These are phyloP conservation scores for Ogataea pilisensis DNA, from an alignment of 805 yeast genomes.

Conservation along the genomic window DNA sequence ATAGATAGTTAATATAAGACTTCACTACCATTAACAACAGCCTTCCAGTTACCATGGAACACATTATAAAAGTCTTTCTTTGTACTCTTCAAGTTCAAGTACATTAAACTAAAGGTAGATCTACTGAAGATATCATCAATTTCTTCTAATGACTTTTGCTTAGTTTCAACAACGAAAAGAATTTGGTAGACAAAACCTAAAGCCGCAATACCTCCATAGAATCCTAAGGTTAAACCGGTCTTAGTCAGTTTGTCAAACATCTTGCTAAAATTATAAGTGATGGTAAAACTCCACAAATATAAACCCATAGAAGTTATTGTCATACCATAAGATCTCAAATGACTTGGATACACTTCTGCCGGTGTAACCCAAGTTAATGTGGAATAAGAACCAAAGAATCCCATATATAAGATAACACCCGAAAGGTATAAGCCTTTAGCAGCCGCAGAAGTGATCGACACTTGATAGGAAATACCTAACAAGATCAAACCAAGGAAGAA, in stretches of 20 bases:
- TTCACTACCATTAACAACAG: constrained; percentile 7
- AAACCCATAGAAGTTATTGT: constrained; percentile 52
- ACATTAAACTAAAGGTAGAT: constrained; percentile 39
- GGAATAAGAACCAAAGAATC: constrained; percentile 63
- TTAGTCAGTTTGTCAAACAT: constrained; percentile 56
- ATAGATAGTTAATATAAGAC: not conserved
- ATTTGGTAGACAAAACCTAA: constrained; percentile 51
- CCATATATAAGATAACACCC: constrained; percentile 61
- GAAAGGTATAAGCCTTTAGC: constrained; percentile 59
- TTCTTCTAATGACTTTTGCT: constrained; percentile 68
- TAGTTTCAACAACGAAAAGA: constrained; percentile 67
- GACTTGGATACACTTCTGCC: constrained; percentile 56
- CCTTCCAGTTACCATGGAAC: constrained; percentile 15
- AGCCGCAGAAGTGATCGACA: constrained; percentile 39
- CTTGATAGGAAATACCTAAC: constrained; percentile 54
- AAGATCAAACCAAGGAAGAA: constrained; percentile 58
- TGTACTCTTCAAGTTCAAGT: constrained; percentile 29
- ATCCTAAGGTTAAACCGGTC: constrained; percentile 61
- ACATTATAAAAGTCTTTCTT: constrained; percentile 17
- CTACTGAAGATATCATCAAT: constrained; percentile 58
- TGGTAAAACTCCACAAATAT: constrained; percentile 59
- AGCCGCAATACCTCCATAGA: constrained; percentile 64
- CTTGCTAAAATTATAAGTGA: constrained; percentile 56
- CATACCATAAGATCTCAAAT: constrained; percentile 63
- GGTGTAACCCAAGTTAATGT: constrained; percentile 68